phyloP scores from a whole-genome alignment of 2,329 filamentous ascomycete species.

The Ophiostoma himal-ulmi region DNA sequence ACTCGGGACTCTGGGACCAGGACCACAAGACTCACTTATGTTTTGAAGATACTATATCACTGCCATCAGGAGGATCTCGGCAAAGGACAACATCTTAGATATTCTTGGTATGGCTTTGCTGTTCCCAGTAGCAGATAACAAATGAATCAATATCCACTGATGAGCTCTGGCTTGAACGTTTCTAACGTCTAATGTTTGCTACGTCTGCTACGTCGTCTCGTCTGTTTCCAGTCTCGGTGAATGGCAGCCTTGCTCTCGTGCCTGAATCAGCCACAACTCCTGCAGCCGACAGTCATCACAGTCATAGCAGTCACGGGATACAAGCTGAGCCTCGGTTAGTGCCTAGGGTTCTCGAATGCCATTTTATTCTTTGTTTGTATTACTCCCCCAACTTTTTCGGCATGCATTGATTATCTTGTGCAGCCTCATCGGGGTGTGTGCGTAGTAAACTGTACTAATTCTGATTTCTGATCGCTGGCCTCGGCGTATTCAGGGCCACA shows the following conservation, averaged over 20 bases:
- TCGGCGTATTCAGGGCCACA: not conserved
- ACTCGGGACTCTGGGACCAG: not conserved
- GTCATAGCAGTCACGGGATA: not conserved
- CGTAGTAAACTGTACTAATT: not conserved
- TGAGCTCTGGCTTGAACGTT: too few relatives aligned
- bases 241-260: slow-evolving; percentile 4
- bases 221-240: slow-evolving; percentile 2
- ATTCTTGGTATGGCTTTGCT: not conserved
- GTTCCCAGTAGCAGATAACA: too few relatives aligned
- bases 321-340: not conserved
- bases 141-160: too few relatives aligned
- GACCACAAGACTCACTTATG: too few relatives aligned
- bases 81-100: too few relatives aligned
- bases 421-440: not conserved
- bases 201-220: not conserved
- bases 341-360: not conserved
- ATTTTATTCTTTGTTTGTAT: not conserved
- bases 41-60: too few relatives aligned
- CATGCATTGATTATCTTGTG: not conserved
- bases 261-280: not conserved
- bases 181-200: too few relatives aligned
- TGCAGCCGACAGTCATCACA: not conserved
- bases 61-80: not conserved
- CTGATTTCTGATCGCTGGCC: not conserved
- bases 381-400: not conserved